Percentiles rank a stretch among this genome's conserved stretches.
These are phyloP conservation scores for Pleurotus djamor DNA, from an alignment of 768 basidiomycete genomes.

Conservation along the genomic window DNA sequence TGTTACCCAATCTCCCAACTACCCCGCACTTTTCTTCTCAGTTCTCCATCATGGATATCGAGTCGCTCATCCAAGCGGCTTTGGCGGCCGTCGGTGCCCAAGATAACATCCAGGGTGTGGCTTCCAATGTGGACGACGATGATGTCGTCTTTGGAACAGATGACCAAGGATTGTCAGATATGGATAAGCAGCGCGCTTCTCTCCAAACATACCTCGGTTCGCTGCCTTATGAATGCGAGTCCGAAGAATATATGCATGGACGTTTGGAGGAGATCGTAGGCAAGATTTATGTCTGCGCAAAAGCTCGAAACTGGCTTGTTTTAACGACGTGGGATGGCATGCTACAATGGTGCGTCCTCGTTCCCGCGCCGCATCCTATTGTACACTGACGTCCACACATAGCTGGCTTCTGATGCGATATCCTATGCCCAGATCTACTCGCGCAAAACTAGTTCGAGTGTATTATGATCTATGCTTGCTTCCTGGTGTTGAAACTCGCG, in stretches of 20 bases:
- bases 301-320: slow-evolving; percentile 71
- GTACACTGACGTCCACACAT: not conserved
- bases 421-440: slow-evolving; percentile 65
- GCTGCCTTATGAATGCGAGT: slow-evolving; percentile 73
- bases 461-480: slow-evolving; percentile 80
- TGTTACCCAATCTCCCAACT: not conserved
- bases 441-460: slow-evolving; percentile 69
- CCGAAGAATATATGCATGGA: slow-evolving; percentile 66
- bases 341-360: slow-evolving; percentile 62
- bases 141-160: slow-evolving; percentile 41
- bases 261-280: slow-evolving; percentile 68
- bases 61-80: slow-evolving; percentile 1
- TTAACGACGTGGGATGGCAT: slow-evolving; percentile 78
- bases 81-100: not conserved
- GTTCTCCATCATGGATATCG: not conserved
- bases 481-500: slow-evolving; percentile 72
- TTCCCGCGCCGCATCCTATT: not conserved
- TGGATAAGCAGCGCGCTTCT: slow-evolving; percentile 58
- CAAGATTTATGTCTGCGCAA: slow-evolving; percentile 68
- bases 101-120: slow-evolving; percentile 9
- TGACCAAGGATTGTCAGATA: slow-evolving; percentile 37
- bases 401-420: slow-evolving; percentile 86
- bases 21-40: not conserved
- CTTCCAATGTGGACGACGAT: slow-evolving; percentile 54
- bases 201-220: slow-evolving; percentile 67